These are phyloP conservation scores for Backusella psychrophila DNA, from an alignment of 192 early-diverging fungal species.

Conservation along the genomic window DNA sequence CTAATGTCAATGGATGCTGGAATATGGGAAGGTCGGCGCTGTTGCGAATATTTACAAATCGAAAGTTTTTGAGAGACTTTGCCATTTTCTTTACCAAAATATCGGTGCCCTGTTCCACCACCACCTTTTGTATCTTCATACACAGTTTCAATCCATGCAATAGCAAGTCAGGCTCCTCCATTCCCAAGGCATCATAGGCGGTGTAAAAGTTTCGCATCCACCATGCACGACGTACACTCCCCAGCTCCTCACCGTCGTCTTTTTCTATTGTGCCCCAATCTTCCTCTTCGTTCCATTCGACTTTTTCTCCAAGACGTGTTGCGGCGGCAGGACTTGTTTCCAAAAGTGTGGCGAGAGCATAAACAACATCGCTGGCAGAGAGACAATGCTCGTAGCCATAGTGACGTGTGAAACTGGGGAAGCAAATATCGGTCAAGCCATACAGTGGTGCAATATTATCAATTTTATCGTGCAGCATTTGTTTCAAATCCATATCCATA, in stretches of 20 bases:
- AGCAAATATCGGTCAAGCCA: slow-evolving; percentile 75
- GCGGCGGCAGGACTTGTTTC: slow-evolving; percentile 44
- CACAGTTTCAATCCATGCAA: slow-evolving; percentile 66
- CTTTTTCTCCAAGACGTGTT: slow-evolving; percentile 32
- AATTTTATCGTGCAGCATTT: slow-evolving; percentile 63
- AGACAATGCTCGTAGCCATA: slow-evolving; percentile 70
- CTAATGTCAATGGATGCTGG: slow-evolving; percentile 59
- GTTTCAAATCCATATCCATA: slow-evolving; percentile 76
- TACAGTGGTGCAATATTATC: slow-evolving; percentile 70
- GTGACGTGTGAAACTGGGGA: slow-evolving; percentile 73
- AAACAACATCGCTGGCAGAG: slow-evolving; percentile 79
- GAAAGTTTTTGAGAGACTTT: slow-evolving; percentile 71
- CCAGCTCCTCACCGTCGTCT: background rate
- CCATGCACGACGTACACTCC: slow-evolving; percentile 27
- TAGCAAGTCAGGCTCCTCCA: slow-evolving; percentile 23
- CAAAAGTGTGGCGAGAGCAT: slow-evolving; percentile 75
- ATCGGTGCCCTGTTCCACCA: slow-evolving; percentile 74
- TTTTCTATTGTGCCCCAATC: slow-evolving; percentile 5
- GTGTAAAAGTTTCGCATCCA: slow-evolving; percentile 86
- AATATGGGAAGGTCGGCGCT: slow-evolving; percentile 52
- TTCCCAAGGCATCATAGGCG: slow-evolving; percentile 82
- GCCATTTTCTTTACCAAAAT: slow-evolving; percentile 82
- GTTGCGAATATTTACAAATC: slow-evolving; percentile 69
- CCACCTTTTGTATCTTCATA: slow-evolving; percentile 70
- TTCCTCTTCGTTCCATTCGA: slow-evolving; percentile 37